A percentile compares a stretch with the other conserved stretches of the same genome.
These are phyloP conservation scores for Fraxinus platypoda DNA, from an alignment of 305 asterid species.

Conservation along the genomic window DNA sequence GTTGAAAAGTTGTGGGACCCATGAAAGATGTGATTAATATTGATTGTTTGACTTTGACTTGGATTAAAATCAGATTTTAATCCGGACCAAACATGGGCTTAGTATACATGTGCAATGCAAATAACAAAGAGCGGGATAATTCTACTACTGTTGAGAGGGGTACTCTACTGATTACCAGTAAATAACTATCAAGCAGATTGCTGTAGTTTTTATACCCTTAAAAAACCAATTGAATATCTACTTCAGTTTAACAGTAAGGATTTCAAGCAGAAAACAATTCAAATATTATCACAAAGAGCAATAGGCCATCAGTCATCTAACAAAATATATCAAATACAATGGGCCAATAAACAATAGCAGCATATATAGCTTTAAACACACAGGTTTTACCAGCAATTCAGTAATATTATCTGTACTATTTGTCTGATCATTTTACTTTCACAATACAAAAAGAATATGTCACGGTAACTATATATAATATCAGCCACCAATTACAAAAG, in stretches of 20 bases:
- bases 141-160: background rate
- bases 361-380: conserved; percentile 1
- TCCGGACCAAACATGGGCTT: no score
- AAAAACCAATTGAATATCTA: background rate
- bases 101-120: background rate
- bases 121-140: background rate
- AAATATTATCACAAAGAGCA: background rate
- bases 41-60: no score
- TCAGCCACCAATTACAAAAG: background rate
- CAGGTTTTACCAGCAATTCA: background rate
- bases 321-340: background rate
- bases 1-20: no score
- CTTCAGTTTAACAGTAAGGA: background rate
- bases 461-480: background rate
- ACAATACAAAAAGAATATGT: background rate
- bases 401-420: background rate
- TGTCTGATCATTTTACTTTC: conserved; percentile 1
- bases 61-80: no score
- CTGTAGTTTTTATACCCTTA: background rate
- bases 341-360: background rate
- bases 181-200: background rate
- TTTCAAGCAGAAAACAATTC: background rate
- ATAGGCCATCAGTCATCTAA: background rate
- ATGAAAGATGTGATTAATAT: no score
- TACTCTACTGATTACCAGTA: background rate